Evolutionary conservation across 306 rosid species (phyloP), one percentile per base, ranked within the genome.

Genomic region (Inga laurina): DNA sequence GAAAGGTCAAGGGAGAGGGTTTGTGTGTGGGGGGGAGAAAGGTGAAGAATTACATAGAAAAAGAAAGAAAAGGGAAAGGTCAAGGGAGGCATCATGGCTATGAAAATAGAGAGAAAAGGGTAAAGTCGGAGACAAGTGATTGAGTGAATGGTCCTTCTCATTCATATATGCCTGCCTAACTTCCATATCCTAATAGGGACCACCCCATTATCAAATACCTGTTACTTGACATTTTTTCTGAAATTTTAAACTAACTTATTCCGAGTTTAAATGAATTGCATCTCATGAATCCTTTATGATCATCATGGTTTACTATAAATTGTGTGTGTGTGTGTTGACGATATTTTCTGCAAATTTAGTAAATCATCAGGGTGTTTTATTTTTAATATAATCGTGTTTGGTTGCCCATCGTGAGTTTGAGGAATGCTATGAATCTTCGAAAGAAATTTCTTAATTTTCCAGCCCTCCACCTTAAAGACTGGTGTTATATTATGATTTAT

Each of bases 141-240:
- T 22, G 34, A 62, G 24, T 62, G 35, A 72, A 24, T 86, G 76
- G 84, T 79, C 84, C 3, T 72, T 86, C 39, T 83, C 68, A 62
- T 76, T 76, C 80, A 68, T 64, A 11, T 68, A 61, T 71, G 15
- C 82, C 77, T 83, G 89, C 89, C 89, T 83, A 83, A 83, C 85
- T 87, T 77, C 76, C 56, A 41, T 81, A 78, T 70, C 71, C 71
- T 32, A 32, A 5, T 13, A 30, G 70, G 70, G 70, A 30, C 70
- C 41, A 64, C 41, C 65, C 68, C 19, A 1, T 24, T 24, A 11
- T 22, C 5, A 61, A 24, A 21, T 59, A 59, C 66, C 24, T 59
- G 3, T 59, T 21, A 59, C 0, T 22, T 19, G 11, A 19, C 27
- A 4, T 8, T 56, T 54, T 18, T 15, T 19, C 14, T 51, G 2